These are phyloP conservation scores for Penicillium polonicum DNA, from an alignment of 2,329 filamentous ascomycete genomes.

Conservation along the genomic window DNA sequence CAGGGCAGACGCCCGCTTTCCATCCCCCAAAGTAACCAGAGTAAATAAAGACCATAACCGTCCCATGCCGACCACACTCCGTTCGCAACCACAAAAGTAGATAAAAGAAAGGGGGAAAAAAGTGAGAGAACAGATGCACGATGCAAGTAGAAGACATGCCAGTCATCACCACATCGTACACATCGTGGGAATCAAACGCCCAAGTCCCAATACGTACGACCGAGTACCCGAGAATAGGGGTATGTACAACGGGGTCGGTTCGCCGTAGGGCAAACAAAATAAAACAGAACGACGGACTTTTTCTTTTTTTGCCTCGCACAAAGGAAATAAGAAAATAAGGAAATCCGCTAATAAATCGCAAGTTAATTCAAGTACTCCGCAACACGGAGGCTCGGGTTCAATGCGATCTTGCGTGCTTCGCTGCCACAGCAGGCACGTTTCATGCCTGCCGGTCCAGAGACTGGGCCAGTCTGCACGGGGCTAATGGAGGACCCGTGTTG, in stretches of 20 bases:
- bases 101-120: constrained; percentile 20
- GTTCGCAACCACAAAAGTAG: constrained; percentile 21
- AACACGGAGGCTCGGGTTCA: constrained; percentile 34
- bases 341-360: constrained; percentile 13
- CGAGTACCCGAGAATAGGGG: constrained; percentile 20
- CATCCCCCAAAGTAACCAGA: constrained; percentile 4
- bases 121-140: constrained; percentile 24
- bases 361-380: constrained; percentile 30
- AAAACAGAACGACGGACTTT: constrained; percentile 29
- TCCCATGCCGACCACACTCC: constrained; percentile 36
- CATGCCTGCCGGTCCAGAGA: constrained; percentile 39
- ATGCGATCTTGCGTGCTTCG: constrained; percentile 38
- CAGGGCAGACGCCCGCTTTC: constrained; percentile 6
- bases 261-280: constrained; percentile 24
- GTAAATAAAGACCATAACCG: constrained; percentile 25
- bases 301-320: constrained; percentile 30
- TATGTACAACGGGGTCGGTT: constrained; percentile 27
- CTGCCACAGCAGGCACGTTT: constrained; percentile 45
- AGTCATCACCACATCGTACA: constrained; percentile 30
- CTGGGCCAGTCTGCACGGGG: constrained; percentile 21
- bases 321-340: constrained; percentile 21
- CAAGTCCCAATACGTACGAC: constrained; percentile 23
- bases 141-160: constrained; percentile 22
- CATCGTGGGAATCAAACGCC: constrained; percentile 15
- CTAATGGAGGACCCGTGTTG: constrained; percentile 19